Evolutionary conservation across 441 rosid genomes (phyloP).

Genomic region (Gossypium trilobum): DNA sequence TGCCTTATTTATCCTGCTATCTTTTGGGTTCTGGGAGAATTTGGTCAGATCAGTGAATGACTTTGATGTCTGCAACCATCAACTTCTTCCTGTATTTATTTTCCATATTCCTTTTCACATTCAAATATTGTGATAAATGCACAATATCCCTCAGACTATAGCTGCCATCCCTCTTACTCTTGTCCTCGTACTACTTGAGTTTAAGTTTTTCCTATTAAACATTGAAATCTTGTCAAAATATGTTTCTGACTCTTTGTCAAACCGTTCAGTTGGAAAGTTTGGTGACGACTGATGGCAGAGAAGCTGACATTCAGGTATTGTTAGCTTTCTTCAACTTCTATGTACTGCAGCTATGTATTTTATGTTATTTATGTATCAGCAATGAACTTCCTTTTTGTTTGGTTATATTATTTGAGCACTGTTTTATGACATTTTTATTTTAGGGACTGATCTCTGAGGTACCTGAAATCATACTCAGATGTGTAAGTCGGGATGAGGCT

Average conservation of each 20-base stretch:
- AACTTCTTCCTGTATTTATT: not conserved
- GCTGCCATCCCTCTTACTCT: not conserved
- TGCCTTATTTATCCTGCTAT: not conserved
- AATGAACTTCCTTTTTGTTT: not conserved
- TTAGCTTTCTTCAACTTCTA: constrained; percentile 2
- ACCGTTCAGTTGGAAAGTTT: constrained; percentile 73
- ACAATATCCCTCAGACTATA: not conserved
- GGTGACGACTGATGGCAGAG: constrained; percentile 57
- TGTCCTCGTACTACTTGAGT: not conserved
- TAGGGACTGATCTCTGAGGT: constrained; percentile 82
- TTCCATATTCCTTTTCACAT: not conserved
- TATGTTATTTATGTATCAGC: not conserved
- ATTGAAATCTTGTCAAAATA: not conserved
- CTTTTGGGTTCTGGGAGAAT: not conserved
- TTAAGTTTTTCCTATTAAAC: not conserved
- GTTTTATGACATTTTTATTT: constrained; percentile 5
- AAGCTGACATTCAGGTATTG: constrained; percentile 82
- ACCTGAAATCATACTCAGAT: constrained; percentile 91
- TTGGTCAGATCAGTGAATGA: not conserved
- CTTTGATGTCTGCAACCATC: not conserved
- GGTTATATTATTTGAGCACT: not conserved
- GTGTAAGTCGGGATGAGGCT: constrained; percentile 93
- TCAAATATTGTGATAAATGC: not conserved
- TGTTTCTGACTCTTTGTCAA: constrained; percentile 19
- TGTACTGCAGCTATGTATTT: not conserved